Conservation (phyloP, 2,329 filamentous ascomycete genomes). For the Cytospora piceae region DNA sequence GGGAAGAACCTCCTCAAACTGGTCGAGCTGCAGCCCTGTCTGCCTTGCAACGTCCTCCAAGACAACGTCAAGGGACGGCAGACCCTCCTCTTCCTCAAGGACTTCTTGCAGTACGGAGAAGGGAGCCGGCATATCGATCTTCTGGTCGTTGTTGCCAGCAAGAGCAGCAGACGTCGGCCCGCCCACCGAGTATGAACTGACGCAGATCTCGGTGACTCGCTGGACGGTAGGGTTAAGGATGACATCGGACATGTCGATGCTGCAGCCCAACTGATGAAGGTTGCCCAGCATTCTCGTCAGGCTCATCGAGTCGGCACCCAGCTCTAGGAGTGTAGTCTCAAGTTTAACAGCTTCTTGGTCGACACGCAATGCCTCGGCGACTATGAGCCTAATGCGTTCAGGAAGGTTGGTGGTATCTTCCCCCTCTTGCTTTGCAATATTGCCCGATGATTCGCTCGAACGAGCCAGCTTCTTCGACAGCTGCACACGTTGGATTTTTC, state of each 20-base stretch:
- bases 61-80: background rate
- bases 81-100: background rate
- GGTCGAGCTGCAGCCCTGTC: background rate
- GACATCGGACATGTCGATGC: slow-evolving; percentile 13
- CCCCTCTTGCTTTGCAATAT: background rate
- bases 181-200: background rate
- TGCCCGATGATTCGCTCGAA: background rate
- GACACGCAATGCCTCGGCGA: background rate
- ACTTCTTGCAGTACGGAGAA: slow-evolving; percentile 7
- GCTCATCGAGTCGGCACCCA: slow-evolving; percentile 21
- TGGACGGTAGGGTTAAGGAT: slow-evolving; percentile 14
- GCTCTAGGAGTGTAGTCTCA: background rate
- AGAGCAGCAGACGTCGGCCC: too few species aligned
- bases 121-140: background rate
- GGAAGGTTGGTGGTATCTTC: background rate
- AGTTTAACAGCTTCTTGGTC: background rate
- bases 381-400: background rate
- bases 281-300: slow-evolving; percentile 6
- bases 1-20: slow-evolving; percentile 12
- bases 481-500: background rate
- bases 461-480: background rate
- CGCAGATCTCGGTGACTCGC: slow-evolving; percentile 4
- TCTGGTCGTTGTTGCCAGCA: background rate
- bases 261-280: slow-evolving; percentile 4
- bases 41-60: slow-evolving; percentile 1